phyloP scores from a whole-genome alignment of 140 eudicot species.

The Ambrosia hybrid region DNA sequence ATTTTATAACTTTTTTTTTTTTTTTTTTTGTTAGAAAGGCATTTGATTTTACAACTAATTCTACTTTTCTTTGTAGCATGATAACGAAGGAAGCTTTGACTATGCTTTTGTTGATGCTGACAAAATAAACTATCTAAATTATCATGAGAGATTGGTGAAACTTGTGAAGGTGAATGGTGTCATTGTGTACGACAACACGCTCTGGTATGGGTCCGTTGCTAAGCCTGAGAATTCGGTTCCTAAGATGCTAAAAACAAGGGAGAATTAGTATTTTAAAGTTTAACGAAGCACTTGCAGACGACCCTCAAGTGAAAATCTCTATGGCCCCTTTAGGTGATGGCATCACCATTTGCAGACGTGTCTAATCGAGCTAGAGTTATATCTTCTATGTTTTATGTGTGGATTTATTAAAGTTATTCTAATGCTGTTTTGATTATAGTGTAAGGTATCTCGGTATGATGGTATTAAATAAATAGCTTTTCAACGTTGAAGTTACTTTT shows the following conservation, averaged over 20 bases:
- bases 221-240: constrained; percentile 42
- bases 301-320: constrained; percentile 38
- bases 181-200: constrained; percentile 63
- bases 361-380: constrained; percentile 13
- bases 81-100: constrained; percentile 48
- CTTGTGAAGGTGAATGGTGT: constrained; percentile 54
- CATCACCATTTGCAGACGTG: constrained; percentile 42
- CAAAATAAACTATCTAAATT: constrained; percentile 46
- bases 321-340: constrained; percentile 52
- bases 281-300: constrained; percentile 39
- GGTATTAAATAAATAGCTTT: no score
- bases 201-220: constrained; percentile 44
- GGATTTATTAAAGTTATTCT: background rate
- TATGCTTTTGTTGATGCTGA: constrained; percentile 70
- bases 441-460: background rate
- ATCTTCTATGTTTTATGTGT: background rate
- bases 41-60: background rate
- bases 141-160: constrained; percentile 50
- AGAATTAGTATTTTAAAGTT: constrained; percentile 10
- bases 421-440: background rate
- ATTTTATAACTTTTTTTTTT: no score
- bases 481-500: no score
- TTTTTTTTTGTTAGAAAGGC: no score
- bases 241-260: background rate
- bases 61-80: constrained; percentile 23